phyloP scores from a whole-genome alignment of 495 filamentous ascomycete genomes.

The Chaetomium tenue region DNA sequence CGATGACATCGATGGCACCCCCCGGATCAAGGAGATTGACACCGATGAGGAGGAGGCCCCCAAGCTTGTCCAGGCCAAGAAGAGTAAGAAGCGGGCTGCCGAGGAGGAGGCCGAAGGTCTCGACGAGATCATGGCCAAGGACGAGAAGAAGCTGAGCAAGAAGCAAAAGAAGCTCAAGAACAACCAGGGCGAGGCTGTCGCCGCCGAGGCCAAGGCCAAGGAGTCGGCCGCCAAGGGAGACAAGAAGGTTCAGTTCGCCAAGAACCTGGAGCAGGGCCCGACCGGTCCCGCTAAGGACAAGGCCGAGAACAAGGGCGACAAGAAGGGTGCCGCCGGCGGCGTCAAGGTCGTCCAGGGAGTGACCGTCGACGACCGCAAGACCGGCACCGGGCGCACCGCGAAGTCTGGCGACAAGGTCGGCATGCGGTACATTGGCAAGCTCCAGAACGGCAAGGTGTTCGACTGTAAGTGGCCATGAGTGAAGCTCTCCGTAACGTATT shows the following conservation, averaged over 20 bases:
- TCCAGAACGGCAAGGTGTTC: conserved; percentile 86
- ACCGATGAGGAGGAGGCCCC: conserved; percentile 79
- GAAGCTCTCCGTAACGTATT: neutral
- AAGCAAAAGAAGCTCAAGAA: conserved; percentile 99
- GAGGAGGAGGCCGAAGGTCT: conserved; percentile 68
- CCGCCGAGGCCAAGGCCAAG: conserved; percentile 56
- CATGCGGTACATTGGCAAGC: conserved; percentile 97
- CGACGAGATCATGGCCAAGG: conserved; percentile 71
- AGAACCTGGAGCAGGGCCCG: conserved; percentile 95
- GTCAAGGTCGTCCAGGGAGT: conserved; percentile 81
- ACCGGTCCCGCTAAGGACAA: conserved; percentile 59
- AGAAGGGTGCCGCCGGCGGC: conserved; percentile 53
- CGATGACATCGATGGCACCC: conserved; percentile 74
- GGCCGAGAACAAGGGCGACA: conserved; percentile 36
- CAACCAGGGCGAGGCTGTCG: conserved; percentile 82
- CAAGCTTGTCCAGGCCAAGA: conserved; percentile 68
- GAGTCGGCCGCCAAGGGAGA: conserved; percentile 57
- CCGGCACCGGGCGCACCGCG: conserved; percentile 73
- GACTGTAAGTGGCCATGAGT: conserved; percentile 61
- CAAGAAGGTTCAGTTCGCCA: conserved; percentile 99
- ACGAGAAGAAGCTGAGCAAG: conserved; percentile 74
- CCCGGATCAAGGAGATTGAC: conserved; percentile 79
- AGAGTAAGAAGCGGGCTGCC: conserved; percentile 81
- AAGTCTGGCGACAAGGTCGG: conserved; percentile 84
- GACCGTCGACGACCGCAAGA: conserved; percentile 91